Evolutionary conservation across 208 protist genomes (phyloP), one percentile per base, ranked within the genome.

Genomic region (Trypanosoma conorhini): DNA sequence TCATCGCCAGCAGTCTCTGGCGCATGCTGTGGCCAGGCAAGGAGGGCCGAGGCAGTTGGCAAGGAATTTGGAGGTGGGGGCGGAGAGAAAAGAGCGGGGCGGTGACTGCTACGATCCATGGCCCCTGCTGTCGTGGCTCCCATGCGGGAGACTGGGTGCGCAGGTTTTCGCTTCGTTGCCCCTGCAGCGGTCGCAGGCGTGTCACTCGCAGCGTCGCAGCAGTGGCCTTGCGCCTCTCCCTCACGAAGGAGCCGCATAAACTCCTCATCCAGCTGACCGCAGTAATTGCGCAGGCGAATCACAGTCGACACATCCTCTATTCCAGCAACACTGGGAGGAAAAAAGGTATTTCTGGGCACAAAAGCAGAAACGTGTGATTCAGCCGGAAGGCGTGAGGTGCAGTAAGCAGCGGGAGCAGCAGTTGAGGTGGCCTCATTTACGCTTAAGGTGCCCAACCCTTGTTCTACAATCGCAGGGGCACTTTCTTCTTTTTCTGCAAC

Each of bases 211-310:
- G 26, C 15, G 22, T 52, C 44, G 8, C 8, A n/a, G 0, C 24
- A 1, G 13, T 54, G 21, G 2, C 21, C 3, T 33, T 21, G 5
- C 10, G n/a, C 56, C 51, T 0, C 26, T 33, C 24, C 50, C 26
- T 24, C 9, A 67, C 28, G 1, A 30, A 58, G 5, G 8, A 67
- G 17, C 31, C 44, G 50, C 1, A 42, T 19, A n/a, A 44, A 17
- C 55, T 58, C 44, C 15, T 62, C 10, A 26, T 72, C 44, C 30
- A 72, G 24, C 24, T 58, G 40, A 28, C 50, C 28, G 22, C 9
- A 63, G 28, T 72, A 72, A 22, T 44, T 22, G 22, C 58, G 67
- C 28, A 72, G 57, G 19, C 67, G 55, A 3, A 22, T 13, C 28
- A 58, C 26, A 19, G 67, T 22, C 17, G 31, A 59, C 10, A 64